A percentile compares a stretch with the other conserved stretches of the same genome.
Evolutionary conservation across 1,139 yeast species (phyloP).

Genomic region (Sugiyamaella grinbergsii): DNA sequence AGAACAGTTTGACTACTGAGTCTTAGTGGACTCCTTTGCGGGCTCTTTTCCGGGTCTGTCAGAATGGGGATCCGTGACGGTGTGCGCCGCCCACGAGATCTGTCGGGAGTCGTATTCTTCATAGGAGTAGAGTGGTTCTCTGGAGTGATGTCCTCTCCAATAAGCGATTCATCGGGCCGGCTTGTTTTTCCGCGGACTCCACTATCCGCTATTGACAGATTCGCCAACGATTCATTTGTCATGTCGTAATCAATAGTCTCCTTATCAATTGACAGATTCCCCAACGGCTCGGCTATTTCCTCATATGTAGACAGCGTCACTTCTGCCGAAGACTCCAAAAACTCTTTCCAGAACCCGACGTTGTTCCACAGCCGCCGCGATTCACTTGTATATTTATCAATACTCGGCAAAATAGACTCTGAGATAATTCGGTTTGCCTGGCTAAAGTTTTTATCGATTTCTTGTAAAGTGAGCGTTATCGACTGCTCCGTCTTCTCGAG

Average conservation of each 20-base stretch:
- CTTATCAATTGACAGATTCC: constrained; percentile 17
- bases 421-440: constrained; percentile 64
- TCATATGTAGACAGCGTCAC: constrained; percentile 63
- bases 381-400: constrained; percentile 58
- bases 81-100: constrained; percentile 5
- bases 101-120: neutral
- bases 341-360: constrained; percentile 67
- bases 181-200: no score
- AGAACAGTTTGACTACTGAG: constrained; percentile 7
- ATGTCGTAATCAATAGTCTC: constrained; percentile 16
- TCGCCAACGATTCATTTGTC: neutral
- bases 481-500: constrained; percentile 78
- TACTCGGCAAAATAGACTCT: constrained; percentile 61
- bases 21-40: constrained; percentile 18
- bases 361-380: constrained; percentile 61
- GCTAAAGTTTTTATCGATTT: constrained; percentile 72
- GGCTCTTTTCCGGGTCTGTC: constrained; percentile 13
- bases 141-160: constrained; percentile 8
- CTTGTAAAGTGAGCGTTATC: constrained; percentile 75
- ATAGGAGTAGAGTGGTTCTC: constrained; percentile 19
- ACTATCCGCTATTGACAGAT: neutral
- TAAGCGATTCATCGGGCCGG: neutral
- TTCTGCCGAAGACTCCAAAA: constrained; percentile 74
- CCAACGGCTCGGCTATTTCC: constrained; percentile 39
- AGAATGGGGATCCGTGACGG: constrained; percentile 17